Percentiles rank a stretch among this genome's conserved stretches.
These are phyloP conservation scores for Calonectria montana DNA, from an alignment of 2,329 filamentous ascomycete species.

Conservation along the genomic window DNA sequence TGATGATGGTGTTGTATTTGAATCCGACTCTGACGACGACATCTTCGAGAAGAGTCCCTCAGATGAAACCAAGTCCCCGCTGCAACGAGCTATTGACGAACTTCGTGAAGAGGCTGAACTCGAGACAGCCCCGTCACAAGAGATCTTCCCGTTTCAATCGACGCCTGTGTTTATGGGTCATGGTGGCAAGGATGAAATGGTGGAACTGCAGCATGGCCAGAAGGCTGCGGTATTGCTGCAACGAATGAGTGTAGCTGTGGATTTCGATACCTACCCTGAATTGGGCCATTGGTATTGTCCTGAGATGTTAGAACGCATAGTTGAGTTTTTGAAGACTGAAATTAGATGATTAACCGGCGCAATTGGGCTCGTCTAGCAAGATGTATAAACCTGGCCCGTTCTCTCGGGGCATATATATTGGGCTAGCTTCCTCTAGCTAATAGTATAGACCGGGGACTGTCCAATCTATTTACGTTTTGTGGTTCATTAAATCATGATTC, in stretches of 20 bases:
- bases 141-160: conserved; percentile 29
- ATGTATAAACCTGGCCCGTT: neutral
- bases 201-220: conserved; percentile 51
- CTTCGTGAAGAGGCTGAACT: conserved; percentile 45
- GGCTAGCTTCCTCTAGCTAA: conserved; percentile 2
- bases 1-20: conserved; percentile 14
- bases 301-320: conserved; percentile 53
- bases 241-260: conserved; percentile 47
- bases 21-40: conserved; percentile 23
- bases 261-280: conserved; percentile 52
- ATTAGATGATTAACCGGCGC: neutral
- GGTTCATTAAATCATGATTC: conserved; percentile 22
- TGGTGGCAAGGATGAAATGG: conserved; percentile 54
- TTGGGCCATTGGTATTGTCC: conserved; percentile 59
- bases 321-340: conserved; percentile 42
- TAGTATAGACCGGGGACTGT: neutral
- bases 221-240: conserved; percentile 48
- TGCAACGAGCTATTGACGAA: conserved; percentile 38
- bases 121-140: neutral
- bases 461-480: conserved; percentile 13
- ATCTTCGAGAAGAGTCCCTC: conserved; percentile 33
- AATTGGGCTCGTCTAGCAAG: no score
- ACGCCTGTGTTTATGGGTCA: conserved; percentile 61
- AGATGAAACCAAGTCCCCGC: conserved; percentile 18
- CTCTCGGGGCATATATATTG: neutral